Evolutionary conservation across 306 rosid genomes (phyloP), one percentile per base, ranked within the genome.

Genomic region (Ceratonia siliqua): DNA sequence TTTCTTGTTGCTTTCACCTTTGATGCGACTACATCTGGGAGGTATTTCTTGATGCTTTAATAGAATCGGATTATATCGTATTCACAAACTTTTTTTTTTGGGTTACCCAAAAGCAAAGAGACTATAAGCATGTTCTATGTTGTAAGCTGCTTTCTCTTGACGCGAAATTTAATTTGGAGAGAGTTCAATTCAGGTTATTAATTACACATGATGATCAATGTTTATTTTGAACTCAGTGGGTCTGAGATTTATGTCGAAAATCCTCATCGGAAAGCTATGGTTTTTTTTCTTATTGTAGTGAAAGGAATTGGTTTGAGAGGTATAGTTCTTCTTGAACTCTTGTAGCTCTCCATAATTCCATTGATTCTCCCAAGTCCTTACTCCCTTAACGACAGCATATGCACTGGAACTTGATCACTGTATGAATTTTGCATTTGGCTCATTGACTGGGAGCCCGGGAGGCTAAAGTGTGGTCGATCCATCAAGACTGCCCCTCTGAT

Each of bases 1-100:
- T 83, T 78, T 55, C 84, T 83, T 32, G 76, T 81, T 12, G 35
- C 85, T 25, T 86, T 86, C 82, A 78, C 87, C 8, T 83, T 86
- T 27, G 87, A 86, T 71, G 90, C 90, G 56, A 70, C 80, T 33
- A 52, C 84, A 11, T 70, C 85, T 0, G 84, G 85, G 70, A 74
- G 87, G 87, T 83, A 66, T 13, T 32, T 39, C 11, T 41, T 30
- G 3, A 24, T 35, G 10, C 41, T 30, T 18, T 54, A 0, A 24
- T 24, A 54, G 33, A 22, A 9, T 54, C 22, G 20, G 53, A 46
- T 46, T 46, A 15, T 15, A 15, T 46, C 7, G 28, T 8, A 21
- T 52, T 9, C 25, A 50, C 5, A 15, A 48, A 14, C 13, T 20
- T 49, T 52, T 52, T 25, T 52, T 9, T 3, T 14, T 15, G 1